Conservation (phyloP, 2,329 filamentous ascomycete species). For the Alternaria incomplexa region DNA sequence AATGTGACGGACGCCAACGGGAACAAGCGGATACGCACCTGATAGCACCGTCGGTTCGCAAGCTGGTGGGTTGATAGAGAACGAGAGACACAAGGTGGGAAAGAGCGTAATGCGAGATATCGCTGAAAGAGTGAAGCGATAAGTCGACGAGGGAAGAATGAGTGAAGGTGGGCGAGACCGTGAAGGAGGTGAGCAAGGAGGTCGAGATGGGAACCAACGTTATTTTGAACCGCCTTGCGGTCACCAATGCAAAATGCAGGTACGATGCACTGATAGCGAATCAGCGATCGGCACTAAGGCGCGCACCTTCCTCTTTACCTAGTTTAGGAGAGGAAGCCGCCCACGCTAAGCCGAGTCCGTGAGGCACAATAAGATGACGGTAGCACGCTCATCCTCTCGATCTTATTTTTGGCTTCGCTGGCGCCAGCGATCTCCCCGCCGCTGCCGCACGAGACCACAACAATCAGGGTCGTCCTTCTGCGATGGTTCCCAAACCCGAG, state of each 20-base stretch:
- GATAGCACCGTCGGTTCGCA: conserved; percentile 21
- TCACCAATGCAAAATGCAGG: conserved; percentile 28
- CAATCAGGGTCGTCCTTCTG: not conserved
- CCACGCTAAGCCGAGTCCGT: conserved; percentile 21
- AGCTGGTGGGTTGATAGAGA: conserved; percentile 17
- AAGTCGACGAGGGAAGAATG: conserved; percentile 47
- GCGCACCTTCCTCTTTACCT: conserved; percentile 2
- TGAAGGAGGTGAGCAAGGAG: conserved; percentile 46
- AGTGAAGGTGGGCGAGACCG: conserved; percentile 26
- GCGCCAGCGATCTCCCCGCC: conserved; percentile 2
- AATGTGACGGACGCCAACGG: conserved; percentile 17
- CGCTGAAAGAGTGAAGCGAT: conserved; percentile 71
- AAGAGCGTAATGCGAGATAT: conserved; percentile 55
- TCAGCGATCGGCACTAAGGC: conserved; percentile 2
- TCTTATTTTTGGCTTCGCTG: conserved; percentile 13
- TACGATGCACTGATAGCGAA: conserved; percentile 13
- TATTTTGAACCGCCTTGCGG: conserved; percentile 26
- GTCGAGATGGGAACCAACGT: conserved; percentile 18
- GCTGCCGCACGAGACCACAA: not conserved
- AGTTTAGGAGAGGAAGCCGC: conserved; percentile 6
- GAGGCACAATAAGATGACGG: conserved; percentile 15
- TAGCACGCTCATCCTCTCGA: conserved; percentile 13
- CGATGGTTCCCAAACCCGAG: not conserved
- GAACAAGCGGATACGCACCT: conserved; percentile 36
- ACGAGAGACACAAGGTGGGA: conserved; percentile 35